phyloP scores from a whole-genome alignment of 2,329 filamentous ascomycete genomes.

The Nemania sp. region DNA sequence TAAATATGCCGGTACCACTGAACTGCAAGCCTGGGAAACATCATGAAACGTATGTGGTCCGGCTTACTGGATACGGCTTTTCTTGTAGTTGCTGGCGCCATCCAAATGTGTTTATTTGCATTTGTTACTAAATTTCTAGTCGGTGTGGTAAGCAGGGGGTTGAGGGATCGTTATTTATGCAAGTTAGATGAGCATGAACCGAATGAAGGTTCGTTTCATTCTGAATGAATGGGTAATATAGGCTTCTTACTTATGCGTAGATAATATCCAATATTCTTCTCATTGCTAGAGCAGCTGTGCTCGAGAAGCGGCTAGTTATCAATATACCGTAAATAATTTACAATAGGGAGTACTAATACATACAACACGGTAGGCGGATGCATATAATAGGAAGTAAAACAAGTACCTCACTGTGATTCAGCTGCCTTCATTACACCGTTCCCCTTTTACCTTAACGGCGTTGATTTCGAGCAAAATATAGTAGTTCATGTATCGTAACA shows the following conservation, averaged over 20 bases:
- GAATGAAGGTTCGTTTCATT: neutral
- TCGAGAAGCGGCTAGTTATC: neutral
- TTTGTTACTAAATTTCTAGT: neutral
- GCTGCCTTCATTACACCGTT: neutral
- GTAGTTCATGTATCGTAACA: slow-evolving; percentile 21
- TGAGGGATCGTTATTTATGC: neutral
- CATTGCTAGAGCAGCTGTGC: neutral
- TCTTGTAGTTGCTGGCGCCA: slow-evolving; percentile 24
- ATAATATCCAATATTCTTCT: neutral
- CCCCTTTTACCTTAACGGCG: neutral
- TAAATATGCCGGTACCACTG: neutral
- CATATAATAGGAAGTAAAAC: neutral
- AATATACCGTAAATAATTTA: too few species aligned
- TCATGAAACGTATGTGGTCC: slow-evolving; percentile 1
- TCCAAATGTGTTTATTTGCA: neutral
- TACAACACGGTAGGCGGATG: neutral
- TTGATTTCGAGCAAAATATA: slow-evolving; percentile 2
- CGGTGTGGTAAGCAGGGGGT: neutral
- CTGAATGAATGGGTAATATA: neutral
- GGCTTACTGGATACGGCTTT: neutral
- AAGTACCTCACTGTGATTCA: neutral
- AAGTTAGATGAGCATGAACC: neutral
- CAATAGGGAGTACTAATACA: too few species aligned
- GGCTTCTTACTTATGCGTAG: too few species aligned
- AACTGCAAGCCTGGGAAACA: slow-evolving; percentile 6